Base-by-base conservation (phyloP, 2,329 filamentous ascomycete species). In the Colletotrichum somersetense region DNA sequence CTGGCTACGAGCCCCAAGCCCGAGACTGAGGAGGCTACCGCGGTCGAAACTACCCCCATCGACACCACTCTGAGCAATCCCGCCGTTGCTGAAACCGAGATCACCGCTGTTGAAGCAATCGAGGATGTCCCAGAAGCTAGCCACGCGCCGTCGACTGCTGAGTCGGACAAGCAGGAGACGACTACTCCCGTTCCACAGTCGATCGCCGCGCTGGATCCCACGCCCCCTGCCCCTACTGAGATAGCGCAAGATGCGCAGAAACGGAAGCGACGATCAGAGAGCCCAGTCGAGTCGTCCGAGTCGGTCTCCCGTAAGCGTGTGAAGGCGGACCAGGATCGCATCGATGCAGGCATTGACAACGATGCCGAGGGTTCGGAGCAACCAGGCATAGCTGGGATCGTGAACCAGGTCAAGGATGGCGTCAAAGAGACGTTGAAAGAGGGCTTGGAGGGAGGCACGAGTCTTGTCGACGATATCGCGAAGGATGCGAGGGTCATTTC, bases 241-340 rank as follows among this genome's bases (percentile, higher is more conserved):
- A 61, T 66, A 62, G 42, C 83, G 44, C 85, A 89, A 73, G 89
- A 91, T 75, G 83, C 83, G 52, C 88, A 89, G 75, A 93, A 91
- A 80, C 86, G 91, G 73, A 93, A 92, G 80, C 89, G 91, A 75
- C 86, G 90, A 75, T 93, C 90, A 55, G 84, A 85, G 67, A 92
- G 87, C 68, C 91, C 91, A 46, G 83, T 87, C 26, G 88, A 88
- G 11, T 86, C 84, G 12, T 81, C 84, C 33, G 85, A 89, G 68
- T 86, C 88, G 18, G 80, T 86, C 59, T 84, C 85, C 56, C 83
- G 82, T 62, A 92, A 92, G 78, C 89, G 87, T 73, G 81, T 85
- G 14, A 87, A 86, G 75, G 81, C 85, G 59, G 84, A 82, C 50
- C 78, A 56, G 57, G 61, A 92, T 78, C 89, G 87, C 73, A 81